A percentile compares a stretch with the other conserved stretches of the same genome.
phyloP scores from a whole-genome alignment of 2,329 filamentous ascomycete species.

The Fusarium aywerte region DNA sequence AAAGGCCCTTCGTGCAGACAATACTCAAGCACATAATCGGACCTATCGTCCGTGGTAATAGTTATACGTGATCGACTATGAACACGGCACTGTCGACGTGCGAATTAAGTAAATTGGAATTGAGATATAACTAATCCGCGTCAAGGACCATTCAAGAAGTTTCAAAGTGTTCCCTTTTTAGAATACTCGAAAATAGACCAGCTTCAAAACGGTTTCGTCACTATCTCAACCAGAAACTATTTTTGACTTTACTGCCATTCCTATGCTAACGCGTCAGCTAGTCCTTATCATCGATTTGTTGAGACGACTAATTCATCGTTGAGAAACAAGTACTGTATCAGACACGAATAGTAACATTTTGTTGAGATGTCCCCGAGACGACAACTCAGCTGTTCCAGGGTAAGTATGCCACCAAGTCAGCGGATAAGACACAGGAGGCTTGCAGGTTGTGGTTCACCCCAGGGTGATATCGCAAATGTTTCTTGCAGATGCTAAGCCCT shows the following conservation, averaged over 20 bases:
- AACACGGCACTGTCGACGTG: too few species aligned
- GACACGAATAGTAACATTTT: neutral
- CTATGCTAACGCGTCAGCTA: neutral
- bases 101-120: too few species aligned
- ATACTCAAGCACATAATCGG: too few species aligned
- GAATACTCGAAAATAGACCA: neutral
- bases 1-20: too few species aligned
- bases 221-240: neutral
- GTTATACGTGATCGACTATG: too few species aligned
- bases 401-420: neutral
- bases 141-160: too few species aligned
- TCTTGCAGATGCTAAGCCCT: neutral
- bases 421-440: neutral
- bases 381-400: neutral
- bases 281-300: neutral
- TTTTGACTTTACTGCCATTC: neutral
- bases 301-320: constrained; percentile 2
- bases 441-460: neutral
- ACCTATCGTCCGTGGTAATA: too few species aligned
- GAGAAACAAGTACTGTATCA: neutral
- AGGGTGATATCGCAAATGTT: neutral
- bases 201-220: neutral
- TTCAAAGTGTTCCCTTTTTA: neutral
- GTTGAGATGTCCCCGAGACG: constrained; percentile 16
- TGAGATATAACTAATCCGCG: too few species aligned